Evolutionary conservation across 2,329 filamentous ascomycete species (phyloP), one percentile per base, ranked within the genome.

Genomic region (Gyromitra esculenta): DNA sequence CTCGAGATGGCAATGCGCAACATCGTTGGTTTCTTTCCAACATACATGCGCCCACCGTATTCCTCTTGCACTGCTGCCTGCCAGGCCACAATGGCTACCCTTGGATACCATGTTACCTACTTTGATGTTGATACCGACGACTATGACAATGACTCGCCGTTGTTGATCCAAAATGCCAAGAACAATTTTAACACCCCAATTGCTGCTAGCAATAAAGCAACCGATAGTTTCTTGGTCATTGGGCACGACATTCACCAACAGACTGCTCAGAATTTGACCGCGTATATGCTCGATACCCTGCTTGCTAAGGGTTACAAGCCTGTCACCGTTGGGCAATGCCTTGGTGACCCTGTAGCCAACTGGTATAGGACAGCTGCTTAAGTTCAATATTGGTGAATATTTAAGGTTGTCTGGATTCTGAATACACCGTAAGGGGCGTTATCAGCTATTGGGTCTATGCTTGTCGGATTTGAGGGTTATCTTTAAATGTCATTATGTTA

Each of bases 71-170:
- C 82, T 45, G 81, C 79, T 13, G 64, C 79, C 1, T 83, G 83
- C 15, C 78, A 84, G 4, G 60, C 79, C 1, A 83, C 82, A 1
- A 82, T 88, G 81, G 83, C 82, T 25, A 71, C 65, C 82, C 72
- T 81, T 18, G 78, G 78, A 21, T 79, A 79, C 52, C 73, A 75
- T 63, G 52, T 78, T 56, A 76, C 60, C 37, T 89, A 87, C 80
- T 85, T 89, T 80, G 87, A 90, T 79, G 83, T 90, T 71, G 89
- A 90, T 81, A 86, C 88, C 0, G 86, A 88, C 68, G 89, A 90
- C 82, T 90, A 89, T 85, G 87, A 89, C 80, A 86, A 87, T 71
- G 83, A 85, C 77, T 83, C 85, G 1, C 84, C 87, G 0, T 81
- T 83, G 71, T 79, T 83, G 74, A 86, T 87, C 69, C 84, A 87